Evolutionary conservation across 1,284 basidiomycete species (phyloP).

Genomic region (Coniophora puteana): DNA sequence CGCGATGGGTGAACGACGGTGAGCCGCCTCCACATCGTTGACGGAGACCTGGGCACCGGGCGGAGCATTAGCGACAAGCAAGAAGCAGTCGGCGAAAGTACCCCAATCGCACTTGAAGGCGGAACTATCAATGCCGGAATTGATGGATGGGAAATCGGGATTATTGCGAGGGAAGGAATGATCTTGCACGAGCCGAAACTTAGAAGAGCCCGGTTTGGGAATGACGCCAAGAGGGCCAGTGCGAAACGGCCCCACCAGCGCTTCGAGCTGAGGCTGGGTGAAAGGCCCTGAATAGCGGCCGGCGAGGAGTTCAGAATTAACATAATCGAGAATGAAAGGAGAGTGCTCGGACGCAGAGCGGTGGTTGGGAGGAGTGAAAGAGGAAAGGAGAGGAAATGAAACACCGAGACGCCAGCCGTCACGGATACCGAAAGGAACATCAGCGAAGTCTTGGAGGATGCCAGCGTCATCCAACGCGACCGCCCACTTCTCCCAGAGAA

Average conservation of each 20-base stretch:
- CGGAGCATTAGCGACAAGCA: neutral
- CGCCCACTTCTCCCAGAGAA: conserved; percentile 6
- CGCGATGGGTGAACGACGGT: too few relatives aligned
- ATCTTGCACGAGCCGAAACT: conserved; percentile 8
- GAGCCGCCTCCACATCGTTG: neutral
- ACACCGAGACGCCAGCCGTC: conserved; percentile 15
- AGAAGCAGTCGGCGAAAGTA: neutral
- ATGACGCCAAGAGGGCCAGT: conserved; percentile 17
- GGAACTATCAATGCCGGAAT: neutral
- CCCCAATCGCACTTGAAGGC: conserved; percentile 12
- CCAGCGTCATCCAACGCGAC: neutral
- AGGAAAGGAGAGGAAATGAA: neutral
- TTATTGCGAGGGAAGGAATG: conserved; percentile 4
- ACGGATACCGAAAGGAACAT: conserved; percentile 9
- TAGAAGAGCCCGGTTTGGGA: conserved; percentile 12
- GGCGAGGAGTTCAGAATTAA: conserved; percentile 1
- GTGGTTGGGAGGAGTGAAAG: conserved; percentile 11
- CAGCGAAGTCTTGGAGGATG: conserved; percentile 6
- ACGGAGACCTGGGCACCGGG: neutral
- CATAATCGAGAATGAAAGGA: conserved; percentile 1
- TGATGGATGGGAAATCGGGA: conserved; percentile 1
- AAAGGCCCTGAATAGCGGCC: conserved; percentile 2
- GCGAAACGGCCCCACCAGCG: conserved; percentile 15
- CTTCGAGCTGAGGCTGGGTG: neutral
- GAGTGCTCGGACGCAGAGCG: conserved; percentile 7